A percentile compares a stretch with the other conserved stretches of the same genome.
These are phyloP conservation scores for Gossypium gossypioides DNA, from an alignment of 441 rosid genomes.

Conservation along the genomic window DNA sequence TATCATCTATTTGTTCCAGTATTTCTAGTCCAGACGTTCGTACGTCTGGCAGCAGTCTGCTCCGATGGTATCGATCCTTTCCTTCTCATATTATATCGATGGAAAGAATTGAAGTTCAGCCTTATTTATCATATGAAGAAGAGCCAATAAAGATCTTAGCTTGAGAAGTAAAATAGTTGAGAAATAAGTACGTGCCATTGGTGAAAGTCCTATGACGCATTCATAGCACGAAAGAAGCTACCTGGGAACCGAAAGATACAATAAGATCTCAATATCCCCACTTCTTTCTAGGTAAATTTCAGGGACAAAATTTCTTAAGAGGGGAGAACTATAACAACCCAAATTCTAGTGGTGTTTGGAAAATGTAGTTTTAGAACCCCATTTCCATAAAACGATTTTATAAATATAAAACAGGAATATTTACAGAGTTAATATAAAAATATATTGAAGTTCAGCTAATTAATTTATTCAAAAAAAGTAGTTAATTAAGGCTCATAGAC, in stretches of 20 bases:
- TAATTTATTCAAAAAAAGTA: not conserved
- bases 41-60: not conserved
- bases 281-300: not conserved
- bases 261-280: not conserved
- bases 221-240: not conserved
- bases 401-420: too few relatives aligned
- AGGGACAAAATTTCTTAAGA: not conserved
- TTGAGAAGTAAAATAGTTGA: not conserved
- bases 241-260: not conserved
- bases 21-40: not conserved
- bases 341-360: not conserved
- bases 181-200: not conserved
- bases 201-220: not conserved
- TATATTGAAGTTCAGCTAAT: not conserved
- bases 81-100: too few relatives aligned
- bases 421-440: too few relatives aligned
- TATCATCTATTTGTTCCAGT: too few relatives aligned
- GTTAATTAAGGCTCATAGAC: not conserved
- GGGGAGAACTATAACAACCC: not conserved
- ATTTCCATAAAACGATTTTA: too few relatives aligned
- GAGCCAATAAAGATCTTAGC: not conserved
- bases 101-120: not conserved
- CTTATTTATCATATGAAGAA: not conserved
- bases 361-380: not conserved
- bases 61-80: not conserved